Conservation (phyloP, 306 rosid species). For the Cercis canadensis region DNA sequence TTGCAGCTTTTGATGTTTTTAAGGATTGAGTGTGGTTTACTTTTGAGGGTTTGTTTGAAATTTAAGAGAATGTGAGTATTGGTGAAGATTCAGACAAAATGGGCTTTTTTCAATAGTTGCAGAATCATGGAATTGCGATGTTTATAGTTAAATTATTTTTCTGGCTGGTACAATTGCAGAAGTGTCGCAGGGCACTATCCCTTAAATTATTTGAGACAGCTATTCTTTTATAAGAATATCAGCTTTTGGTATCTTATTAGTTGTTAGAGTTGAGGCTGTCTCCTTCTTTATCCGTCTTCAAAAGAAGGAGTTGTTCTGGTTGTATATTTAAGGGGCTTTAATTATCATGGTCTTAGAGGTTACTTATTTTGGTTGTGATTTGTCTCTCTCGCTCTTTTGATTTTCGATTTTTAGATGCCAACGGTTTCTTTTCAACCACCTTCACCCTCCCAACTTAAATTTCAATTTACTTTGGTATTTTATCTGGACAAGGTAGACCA, state of each 20-base stretch:
- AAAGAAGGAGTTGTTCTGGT: conserved; percentile 24
- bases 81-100: conserved; percentile 64
- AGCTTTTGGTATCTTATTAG: conserved; percentile 52
- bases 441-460: conserved; percentile 30
- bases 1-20: conserved; percentile 54
- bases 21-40: conserved; percentile 52
- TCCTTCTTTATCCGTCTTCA: conserved; percentile 44
- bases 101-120: conserved; percentile 35
- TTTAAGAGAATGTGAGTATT: conserved; percentile 49
- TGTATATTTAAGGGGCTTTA: conserved; percentile 41
- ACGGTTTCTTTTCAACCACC: conserved; percentile 26
- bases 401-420: conserved; percentile 5
- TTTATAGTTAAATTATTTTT: conserved; percentile 35
- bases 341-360: conserved; percentile 33
- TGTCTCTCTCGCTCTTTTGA: conserved; percentile 27
- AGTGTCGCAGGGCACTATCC: conserved; percentile 48
- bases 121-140: conserved; percentile 41
- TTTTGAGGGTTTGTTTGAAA: conserved; percentile 43
- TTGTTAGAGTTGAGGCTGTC: conserved; percentile 50
- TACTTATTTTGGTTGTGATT: conserved; percentile 37
- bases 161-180: conserved; percentile 52
- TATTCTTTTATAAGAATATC: conserved; percentile 48
- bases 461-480: conserved; percentile 23
- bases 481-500: conserved; percentile 42
- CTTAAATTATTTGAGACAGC: conserved; percentile 39